phyloP scores from a whole-genome alignment of 192 early-diverging fungal genomes.

The Coemansia javaensis region DNA sequence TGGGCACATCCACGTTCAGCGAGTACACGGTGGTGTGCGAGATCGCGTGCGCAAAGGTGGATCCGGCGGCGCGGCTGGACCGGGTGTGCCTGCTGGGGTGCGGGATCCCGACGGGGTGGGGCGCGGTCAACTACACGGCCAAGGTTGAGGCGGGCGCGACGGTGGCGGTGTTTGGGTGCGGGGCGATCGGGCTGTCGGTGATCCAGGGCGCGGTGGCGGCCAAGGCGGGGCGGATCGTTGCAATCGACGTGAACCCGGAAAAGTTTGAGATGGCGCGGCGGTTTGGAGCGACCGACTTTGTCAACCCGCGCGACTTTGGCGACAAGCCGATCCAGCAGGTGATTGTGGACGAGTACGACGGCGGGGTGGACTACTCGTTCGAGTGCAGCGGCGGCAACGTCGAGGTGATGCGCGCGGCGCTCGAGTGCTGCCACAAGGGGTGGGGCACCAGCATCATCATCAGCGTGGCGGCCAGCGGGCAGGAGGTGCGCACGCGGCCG shows the following conservation, averaged over 20 bases:
- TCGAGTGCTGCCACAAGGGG: constrained; percentile 88
- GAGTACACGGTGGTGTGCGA: constrained; percentile 93
- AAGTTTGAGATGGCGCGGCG: constrained; percentile 78
- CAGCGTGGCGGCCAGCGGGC: constrained; percentile 87
- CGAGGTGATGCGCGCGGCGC: constrained; percentile 88
- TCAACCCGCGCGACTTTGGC: constrained; percentile 79
- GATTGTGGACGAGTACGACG: constrained; percentile 87
- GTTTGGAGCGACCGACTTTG: constrained; percentile 83
- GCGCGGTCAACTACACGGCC: constrained; percentile 89
- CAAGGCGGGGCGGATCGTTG: constrained; percentile 75
- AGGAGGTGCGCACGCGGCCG: constrained; percentile 90
- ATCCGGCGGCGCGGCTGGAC: constrained; percentile 71
- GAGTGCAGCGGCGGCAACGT: constrained; percentile 91
- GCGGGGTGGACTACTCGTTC: constrained; percentile 94
- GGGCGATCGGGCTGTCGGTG: constrained; percentile 88
- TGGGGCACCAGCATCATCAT: constrained; percentile 90
- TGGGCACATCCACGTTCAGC: constrained; percentile 92
- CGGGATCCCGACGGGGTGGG: constrained; percentile 95
- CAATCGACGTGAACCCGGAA: constrained; percentile 79
- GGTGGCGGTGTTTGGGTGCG: constrained; percentile 92
- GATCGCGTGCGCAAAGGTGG: constrained; percentile 88
- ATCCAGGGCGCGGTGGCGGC: constrained; percentile 76
- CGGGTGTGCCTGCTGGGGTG: constrained; percentile 91
- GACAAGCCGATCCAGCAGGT: constrained; percentile 75
- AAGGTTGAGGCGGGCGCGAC: constrained; percentile 74